Percentiles rank a stretch among this genome's conserved stretches.
Evolutionary conservation across 768 basidiomycete genomes (phyloP).

Genomic region (Cystofilobasidium capitatum): DNA sequence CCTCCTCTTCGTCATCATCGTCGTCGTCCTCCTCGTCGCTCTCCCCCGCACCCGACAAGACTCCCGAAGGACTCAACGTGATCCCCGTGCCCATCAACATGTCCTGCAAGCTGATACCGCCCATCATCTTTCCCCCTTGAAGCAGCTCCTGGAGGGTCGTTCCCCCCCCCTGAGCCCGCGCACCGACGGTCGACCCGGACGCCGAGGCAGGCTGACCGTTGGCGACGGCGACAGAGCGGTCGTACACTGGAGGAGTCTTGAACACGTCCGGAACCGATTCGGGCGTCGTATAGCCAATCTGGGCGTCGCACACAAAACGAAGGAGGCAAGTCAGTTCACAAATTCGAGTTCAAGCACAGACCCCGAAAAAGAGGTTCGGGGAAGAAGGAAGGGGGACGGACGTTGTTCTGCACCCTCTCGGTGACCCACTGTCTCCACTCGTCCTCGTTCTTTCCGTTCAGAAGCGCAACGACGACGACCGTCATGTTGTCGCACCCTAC

Average conservation of each 20-base stretch:
- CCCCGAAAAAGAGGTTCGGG: too few species aligned
- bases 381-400: constrained; percentile 26
- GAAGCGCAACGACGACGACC: constrained; percentile 74
- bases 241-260: constrained; percentile 27
- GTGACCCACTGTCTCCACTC: constrained; percentile 88
- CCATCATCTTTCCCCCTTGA: constrained; percentile 24
- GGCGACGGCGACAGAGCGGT: constrained; percentile 27
- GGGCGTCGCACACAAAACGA: neutral
- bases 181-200: neutral
- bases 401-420: constrained; percentile 61
- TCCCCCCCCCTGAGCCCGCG: neutral
- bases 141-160: constrained; percentile 5
- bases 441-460: constrained; percentile 75
- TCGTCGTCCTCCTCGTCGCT: constrained; percentile 33
- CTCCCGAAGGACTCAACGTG: constrained; percentile 1
- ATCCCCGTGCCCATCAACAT: constrained; percentile 21
- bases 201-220: constrained; percentile 18
- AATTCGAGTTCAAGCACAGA: too few species aligned
- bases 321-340: too few species aligned
- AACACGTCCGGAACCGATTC: constrained; percentile 65
- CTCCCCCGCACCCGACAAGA: neutral
- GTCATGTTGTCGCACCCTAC: constrained; percentile 99
- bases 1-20: constrained; percentile 30
- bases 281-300: constrained; percentile 69
- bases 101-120: constrained; percentile 24